phyloP scores from a whole-genome alignment of 1,139 yeast species.

The Kluyveromyces marxianus region DNA sequence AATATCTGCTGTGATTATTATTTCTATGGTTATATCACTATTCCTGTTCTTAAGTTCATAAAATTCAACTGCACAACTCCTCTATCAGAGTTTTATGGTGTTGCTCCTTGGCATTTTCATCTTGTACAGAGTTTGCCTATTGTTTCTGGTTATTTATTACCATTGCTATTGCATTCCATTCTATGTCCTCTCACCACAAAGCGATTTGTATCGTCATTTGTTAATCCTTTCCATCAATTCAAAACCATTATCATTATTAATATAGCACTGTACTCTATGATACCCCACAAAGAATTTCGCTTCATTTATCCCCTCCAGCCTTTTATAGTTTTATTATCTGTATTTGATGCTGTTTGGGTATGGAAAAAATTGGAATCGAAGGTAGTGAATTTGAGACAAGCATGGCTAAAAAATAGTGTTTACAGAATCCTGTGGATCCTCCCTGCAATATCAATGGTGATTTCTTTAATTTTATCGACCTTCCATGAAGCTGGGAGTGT shows the following conservation, averaged over 20 bases:
- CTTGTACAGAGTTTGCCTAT: conserved; percentile 76
- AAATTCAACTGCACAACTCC: conserved; percentile 69
- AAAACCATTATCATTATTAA: conserved; percentile 36
- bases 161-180: conserved; percentile 44
- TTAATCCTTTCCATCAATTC: conserved; percentile 16
- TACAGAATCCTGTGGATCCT: conserved; percentile 8
- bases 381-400: neutral
- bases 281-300: conserved; percentile 84
- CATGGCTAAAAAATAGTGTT: neutral
- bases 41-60: conserved; percentile 65
- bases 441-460: conserved; percentile 35
- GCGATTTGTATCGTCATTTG: conserved; percentile 1
- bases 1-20: conserved; percentile 46
- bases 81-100: conserved; percentile 78
- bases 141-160: conserved; percentile 57
- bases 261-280: conserved; percentile 48
- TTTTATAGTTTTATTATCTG: conserved; percentile 41
- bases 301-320: conserved; percentile 88
- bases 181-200: neutral
- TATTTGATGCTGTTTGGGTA: conserved; percentile 28
- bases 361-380: conserved; percentile 6
- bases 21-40: conserved; percentile 50
- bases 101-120: conserved; percentile 81
- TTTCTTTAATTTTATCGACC: conserved; percentile 24
- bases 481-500: conserved; percentile 83